A percentile compares a stretch with the other conserved stretches of the same genome.
phyloP scores from a whole-genome alignment of 495 filamentous ascomycete species.

The Geopyxis carbonaria region DNA sequence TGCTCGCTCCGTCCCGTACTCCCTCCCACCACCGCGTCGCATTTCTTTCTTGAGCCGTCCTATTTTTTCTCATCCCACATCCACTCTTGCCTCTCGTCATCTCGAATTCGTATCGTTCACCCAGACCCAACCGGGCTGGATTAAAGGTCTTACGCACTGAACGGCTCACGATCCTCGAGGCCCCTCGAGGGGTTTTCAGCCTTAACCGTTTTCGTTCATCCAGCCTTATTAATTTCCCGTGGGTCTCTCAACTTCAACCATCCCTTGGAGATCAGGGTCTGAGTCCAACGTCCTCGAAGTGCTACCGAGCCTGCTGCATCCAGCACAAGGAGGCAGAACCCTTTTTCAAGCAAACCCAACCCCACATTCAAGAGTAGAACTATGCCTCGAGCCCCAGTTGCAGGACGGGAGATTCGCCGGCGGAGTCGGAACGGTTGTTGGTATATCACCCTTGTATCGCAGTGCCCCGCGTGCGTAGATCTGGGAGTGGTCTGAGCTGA shows the following conservation, averaged over 20 bases:
- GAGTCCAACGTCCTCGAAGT: no score
- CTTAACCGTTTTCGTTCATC: constrained; percentile 2
- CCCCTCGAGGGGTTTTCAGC: background rate
- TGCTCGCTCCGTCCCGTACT: background rate
- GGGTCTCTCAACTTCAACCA: no score
- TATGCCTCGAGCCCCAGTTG: constrained; percentile 25
- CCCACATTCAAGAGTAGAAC: background rate
- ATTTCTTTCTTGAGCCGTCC: constrained; percentile 8
- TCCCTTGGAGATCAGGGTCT: no score
- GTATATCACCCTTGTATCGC: no score
- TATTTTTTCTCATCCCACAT: constrained; percentile 5
- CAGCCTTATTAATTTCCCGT: no score
- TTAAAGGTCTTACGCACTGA: constrained; percentile 2
- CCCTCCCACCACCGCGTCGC: constrained; percentile 4
- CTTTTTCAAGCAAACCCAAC: background rate
- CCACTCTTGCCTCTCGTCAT: constrained; percentile 5
- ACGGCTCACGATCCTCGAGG: background rate
- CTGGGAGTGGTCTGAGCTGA: constrained; percentile 5
- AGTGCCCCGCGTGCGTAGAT: background rate
- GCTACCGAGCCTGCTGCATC: no score
- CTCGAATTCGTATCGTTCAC: constrained; percentile 4
- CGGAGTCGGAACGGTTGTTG: constrained; percentile 75
- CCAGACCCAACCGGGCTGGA: background rate
- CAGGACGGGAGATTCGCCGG: constrained; percentile 32
- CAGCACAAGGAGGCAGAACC: no score